Evolutionary conservation across 371 early-diverging fungal species (phyloP), one percentile per base, ranked within the genome.

Genomic region (Mortierella sp.): DNA sequence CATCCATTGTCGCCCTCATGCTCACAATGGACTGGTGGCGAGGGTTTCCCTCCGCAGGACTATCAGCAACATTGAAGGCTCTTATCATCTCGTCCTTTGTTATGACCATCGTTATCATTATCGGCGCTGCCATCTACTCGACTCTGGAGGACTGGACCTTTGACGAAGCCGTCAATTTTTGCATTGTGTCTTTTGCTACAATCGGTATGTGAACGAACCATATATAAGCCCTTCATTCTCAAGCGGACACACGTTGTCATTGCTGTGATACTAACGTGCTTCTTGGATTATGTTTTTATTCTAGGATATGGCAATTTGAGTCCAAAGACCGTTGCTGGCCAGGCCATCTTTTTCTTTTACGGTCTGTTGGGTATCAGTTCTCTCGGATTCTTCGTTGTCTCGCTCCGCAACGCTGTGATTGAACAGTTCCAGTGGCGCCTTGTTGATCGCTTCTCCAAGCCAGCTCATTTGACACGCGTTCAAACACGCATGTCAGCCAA

Each of bases 151-250:
- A 38, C 0, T 86, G 87, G 87, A 63, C 78, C 21, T 86, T 86
- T 77, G 87, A 86, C 70, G 71, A 82, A 0, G 60, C 87, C 8
- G 72, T 86, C 51, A 86, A 86, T 74, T 86, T 86, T 73, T 86
- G 87, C 54, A 86, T 86, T 65, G 83, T 86, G 2, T 86, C 87
- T 0, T 86, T 86, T 60, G 75, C 87, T 3, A 86, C 87, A 10
- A 82, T 86, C 29, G 86, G 86, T 85, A 82, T 55, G 70, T n/a
- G 60, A 16, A 32, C 18, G 5, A 14, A n/a, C 54, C n/a, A 58
- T 12, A 6, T 14, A 29, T 32, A 1, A 12, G 60, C 35, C 24
- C 29, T 76, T 38, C 21, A 35, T 54, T 63, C 55, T 71, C 48
- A 41, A 16, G 27, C 4, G 63, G n/a, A 11, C 46, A 29, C 11